A percentile compares a stretch with the other conserved stretches of the same genome.
Evolutionary conservation across 805 yeast species (phyloP).

Genomic region (Brettanomyces nanus): DNA sequence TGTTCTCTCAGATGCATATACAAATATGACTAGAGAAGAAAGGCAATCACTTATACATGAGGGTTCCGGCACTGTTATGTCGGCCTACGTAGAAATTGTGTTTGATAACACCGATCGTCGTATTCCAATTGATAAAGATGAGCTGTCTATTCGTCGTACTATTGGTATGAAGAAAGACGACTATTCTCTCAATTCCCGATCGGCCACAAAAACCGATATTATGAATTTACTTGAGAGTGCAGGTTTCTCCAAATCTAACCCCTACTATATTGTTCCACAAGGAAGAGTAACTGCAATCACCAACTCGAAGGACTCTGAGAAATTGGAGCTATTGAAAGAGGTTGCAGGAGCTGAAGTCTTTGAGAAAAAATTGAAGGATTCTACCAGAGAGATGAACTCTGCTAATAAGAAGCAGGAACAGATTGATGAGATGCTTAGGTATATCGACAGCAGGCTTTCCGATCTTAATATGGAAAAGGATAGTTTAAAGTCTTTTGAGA

Average conservation of each 20-base stretch:
- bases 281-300: conserved; percentile 86
- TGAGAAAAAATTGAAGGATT: conserved; percentile 72
- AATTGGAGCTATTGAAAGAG: conserved; percentile 72
- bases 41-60: conserved; percentile 83
- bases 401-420: conserved; percentile 63
- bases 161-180: conserved; percentile 92
- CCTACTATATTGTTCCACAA: conserved; percentile 95
- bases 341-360: conserved; percentile 94
- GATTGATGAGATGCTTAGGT: conserved; percentile 63
- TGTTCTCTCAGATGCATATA: conserved; percentile 84
- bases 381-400: conserved; percentile 68
- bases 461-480: conserved; percentile 77
- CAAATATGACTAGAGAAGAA: conserved; percentile 76
- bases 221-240: conserved; percentile 81
- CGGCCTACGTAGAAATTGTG: conserved; percentile 85
- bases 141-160: conserved; percentile 74
- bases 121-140: conserved; percentile 61
- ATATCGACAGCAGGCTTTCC: conserved; percentile 60
- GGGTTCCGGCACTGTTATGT: conserved; percentile 83
- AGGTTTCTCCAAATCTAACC: conserved; percentile 84
- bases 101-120: conserved; percentile 77
- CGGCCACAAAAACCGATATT: conserved; percentile 73
- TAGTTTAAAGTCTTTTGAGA: conserved; percentile 65
- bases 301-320: conserved; percentile 78
- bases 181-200: conserved; percentile 71